Percentiles rank a stretch among this genome's conserved stretches.
Evolutionary conservation across 2,329 filamentous ascomycete species (phyloP).

Genomic region (Nothophaeocryptopus gaeumannii): DNA sequence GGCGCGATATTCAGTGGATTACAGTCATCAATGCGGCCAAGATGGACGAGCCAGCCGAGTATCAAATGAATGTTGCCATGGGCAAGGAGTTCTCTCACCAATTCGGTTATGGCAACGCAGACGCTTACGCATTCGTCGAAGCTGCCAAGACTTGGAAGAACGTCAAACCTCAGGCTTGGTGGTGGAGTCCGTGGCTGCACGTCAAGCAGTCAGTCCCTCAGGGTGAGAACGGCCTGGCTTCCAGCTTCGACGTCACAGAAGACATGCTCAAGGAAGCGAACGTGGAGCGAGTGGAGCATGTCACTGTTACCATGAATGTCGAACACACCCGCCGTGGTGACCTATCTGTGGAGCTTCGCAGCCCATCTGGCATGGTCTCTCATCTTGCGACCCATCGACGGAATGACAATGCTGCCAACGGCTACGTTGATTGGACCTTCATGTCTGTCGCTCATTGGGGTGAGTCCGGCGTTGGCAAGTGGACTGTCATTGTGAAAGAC

Average conservation of each 20-base stretch:
- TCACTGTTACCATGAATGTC: slow-evolving; percentile 97
- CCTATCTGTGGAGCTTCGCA: slow-evolving; percentile 85
- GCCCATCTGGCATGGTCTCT: slow-evolving; percentile 76
- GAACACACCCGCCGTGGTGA: slow-evolving; percentile 84
- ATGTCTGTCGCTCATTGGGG: slow-evolving; percentile 99
- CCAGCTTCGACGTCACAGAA: slow-evolving; percentile 75
- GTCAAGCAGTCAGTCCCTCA: slow-evolving; percentile 84
- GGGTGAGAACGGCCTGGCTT: slow-evolving; percentile 73
- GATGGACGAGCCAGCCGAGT: slow-evolving; percentile 73
- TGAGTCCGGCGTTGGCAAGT: slow-evolving; percentile 80
- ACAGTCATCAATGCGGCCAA: slow-evolving; percentile 80
- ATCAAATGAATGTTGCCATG: slow-evolving; percentile 70
- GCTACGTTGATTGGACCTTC: slow-evolving; percentile 96
- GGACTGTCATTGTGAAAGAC: slow-evolving; percentile 89
- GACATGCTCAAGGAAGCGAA: slow-evolving; percentile 81
- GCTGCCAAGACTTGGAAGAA: slow-evolving; percentile 78
- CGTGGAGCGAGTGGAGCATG: slow-evolving; percentile 82
- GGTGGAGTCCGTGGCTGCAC: slow-evolving; percentile 87
- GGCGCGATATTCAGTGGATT: slow-evolving; percentile 93
- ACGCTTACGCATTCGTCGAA: slow-evolving; percentile 81
- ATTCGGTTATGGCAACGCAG: slow-evolving; percentile 93
- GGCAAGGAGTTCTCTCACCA: slow-evolving; percentile 90
- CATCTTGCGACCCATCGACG: slow-evolving; percentile 75
- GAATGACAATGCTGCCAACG: slow-evolving; percentile 62
- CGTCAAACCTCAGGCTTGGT: slow-evolving; percentile 96